phyloP scores from a whole-genome alignment of 2,329 filamentous ascomycete species.

The Xylariaceae sp. region DNA sequence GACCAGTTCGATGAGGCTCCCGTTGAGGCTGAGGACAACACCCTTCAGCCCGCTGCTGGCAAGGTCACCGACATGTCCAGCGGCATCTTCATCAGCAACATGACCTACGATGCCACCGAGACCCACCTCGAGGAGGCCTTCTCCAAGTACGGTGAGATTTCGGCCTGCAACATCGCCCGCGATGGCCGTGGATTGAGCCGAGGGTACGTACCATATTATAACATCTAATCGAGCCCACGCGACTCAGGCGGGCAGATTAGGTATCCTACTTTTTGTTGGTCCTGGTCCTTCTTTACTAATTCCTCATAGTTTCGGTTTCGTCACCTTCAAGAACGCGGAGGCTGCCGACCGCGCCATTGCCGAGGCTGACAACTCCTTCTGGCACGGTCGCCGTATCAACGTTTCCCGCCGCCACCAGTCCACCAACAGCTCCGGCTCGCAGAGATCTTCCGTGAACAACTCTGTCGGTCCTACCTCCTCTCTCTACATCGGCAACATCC shows the following conservation, averaged over 20 bases:
- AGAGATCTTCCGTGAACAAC: not conserved
- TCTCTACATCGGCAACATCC: conserved; percentile 80
- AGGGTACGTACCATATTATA: conserved; percentile 26
- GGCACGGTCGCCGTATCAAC: conserved; percentile 32
- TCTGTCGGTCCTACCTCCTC: conserved; percentile 50
- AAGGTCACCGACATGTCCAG: not conserved
- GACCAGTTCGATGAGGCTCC: conserved; percentile 15
- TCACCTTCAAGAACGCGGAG: conserved; percentile 21
- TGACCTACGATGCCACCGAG: conserved; percentile 62
- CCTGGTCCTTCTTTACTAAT: conserved; percentile 13
- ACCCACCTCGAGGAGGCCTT: conserved; percentile 57
- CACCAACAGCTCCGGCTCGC: too few relatives aligned
- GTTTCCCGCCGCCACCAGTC: conserved; percentile 20
- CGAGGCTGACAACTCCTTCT: conserved; percentile 31
- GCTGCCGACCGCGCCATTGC: conserved; percentile 23
- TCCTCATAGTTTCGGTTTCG: conserved; percentile 28
- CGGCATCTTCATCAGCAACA: conserved; percentile 60
- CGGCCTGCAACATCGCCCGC: conserved; percentile 20
- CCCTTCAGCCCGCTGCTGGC: not conserved
- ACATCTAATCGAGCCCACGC: not conserved
- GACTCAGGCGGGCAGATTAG: not conserved
- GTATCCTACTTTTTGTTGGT: not conserved
- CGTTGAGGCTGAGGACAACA: not conserved
- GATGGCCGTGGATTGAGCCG: conserved; percentile 30
- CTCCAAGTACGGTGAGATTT: conserved; percentile 37